Conservation (phyloP, 306 rosid genomes). For the Fragaria ananassa region DNA sequence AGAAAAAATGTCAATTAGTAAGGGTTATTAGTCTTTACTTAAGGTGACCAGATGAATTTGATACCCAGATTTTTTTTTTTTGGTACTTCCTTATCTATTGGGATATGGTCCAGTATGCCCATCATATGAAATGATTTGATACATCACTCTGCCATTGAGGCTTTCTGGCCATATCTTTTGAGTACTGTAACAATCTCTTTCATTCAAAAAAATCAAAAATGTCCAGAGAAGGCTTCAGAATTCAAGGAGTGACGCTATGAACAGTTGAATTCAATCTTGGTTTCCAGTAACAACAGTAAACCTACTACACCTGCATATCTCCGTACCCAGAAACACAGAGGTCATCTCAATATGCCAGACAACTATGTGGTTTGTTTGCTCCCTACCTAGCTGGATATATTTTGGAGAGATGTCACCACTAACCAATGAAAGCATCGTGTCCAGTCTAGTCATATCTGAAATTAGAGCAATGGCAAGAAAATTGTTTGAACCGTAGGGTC, state of each 20-base stretch:
- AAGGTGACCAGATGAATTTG: neutral
- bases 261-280: neutral
- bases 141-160: neutral
- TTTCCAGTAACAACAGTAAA: neutral
- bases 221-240: neutral
- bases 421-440: neutral
- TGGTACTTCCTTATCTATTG: conserved; percentile 25
- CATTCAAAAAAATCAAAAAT: neutral
- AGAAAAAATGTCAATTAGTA: neutral
- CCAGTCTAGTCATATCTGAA: neutral
- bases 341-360: neutral
- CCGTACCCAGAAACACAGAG: neutral
- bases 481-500: neutral
- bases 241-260: neutral
- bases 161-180: conserved; percentile 16
- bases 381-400: neutral
- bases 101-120: conserved; percentile 19
- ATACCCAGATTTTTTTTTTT: neutral
- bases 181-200: conserved; percentile 1
- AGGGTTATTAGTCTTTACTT: too few relatives aligned
- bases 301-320: neutral
- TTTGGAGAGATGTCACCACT: neutral
- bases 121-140: neutral
- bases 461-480: neutral
- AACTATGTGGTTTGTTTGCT: neutral